Conservation (phyloP, 441 rosid species). For the Croton setiger region DNA sequence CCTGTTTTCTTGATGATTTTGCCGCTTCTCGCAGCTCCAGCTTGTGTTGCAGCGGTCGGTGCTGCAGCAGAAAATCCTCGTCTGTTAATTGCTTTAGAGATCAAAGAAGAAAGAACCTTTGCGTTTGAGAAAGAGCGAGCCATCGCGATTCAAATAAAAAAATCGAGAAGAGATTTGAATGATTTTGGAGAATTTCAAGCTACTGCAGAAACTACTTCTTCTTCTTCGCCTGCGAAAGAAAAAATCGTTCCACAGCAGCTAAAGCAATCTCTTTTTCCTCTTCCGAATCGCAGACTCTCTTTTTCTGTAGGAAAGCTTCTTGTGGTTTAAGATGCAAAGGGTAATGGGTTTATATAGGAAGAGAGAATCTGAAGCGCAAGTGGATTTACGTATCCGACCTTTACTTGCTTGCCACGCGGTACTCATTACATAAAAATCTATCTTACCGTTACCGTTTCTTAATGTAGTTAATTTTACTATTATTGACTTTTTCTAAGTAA, state of each 20-base stretch:
- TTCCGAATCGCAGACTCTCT: background rate
- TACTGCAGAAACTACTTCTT: background rate
- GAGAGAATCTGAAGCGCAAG: background rate
- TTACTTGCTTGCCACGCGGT: background rate
- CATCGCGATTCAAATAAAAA: conserved; percentile 31
- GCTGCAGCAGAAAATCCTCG: conserved; percentile 50
- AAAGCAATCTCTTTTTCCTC: background rate
- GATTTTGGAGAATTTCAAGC: background rate
- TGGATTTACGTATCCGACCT: background rate
- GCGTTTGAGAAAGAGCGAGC: conserved; percentile 68
- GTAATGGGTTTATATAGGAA: background rate
- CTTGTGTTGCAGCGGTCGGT: conserved; percentile 10
- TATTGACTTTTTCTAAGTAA: background rate
- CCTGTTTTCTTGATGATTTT: conserved; percentile 45
- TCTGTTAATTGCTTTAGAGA: conserved; percentile 40
- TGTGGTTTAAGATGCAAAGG: no score
- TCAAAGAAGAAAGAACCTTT: conserved; percentile 45
- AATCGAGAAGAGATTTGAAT: background rate
- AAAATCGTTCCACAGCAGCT: background rate
- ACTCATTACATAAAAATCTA: background rate
- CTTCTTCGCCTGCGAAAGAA: background rate
- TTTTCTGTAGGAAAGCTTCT: background rate
- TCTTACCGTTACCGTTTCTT: background rate
- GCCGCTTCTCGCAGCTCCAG: conserved; percentile 25
- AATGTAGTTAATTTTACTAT: background rate